phyloP scores from a whole-genome alignment of 129 eudicot species.

The Pulicaria dysenterica region DNA sequence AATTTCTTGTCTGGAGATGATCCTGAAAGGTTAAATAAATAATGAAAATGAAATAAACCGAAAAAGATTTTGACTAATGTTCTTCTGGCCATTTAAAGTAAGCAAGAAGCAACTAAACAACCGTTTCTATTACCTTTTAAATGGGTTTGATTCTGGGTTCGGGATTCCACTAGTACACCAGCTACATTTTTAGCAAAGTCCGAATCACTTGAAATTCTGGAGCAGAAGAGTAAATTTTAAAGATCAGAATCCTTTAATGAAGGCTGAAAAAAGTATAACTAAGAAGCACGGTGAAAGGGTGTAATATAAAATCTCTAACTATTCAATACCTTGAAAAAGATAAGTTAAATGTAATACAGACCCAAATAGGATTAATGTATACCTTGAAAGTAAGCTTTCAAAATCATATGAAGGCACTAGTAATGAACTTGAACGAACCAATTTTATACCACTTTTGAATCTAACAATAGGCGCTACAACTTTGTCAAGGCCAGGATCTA shows the following conservation, averaged over 20 bases:
- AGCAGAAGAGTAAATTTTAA: neutral
- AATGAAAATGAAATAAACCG: no score
- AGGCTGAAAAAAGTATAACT: no score
- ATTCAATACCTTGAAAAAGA: constrained; percentile 6
- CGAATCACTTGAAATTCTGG: constrained; percentile 73
- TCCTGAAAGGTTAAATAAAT: constrained; percentile 45
- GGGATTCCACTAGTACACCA: constrained; percentile 83
- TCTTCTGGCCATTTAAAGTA: constrained; percentile 16
- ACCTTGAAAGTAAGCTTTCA: constrained; percentile 62
- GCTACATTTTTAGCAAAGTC: constrained; percentile 66
- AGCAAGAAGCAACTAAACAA: constrained; percentile 12
- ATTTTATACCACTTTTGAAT: constrained; percentile 40
- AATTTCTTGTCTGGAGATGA: constrained; percentile 86
- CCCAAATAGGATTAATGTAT: constrained; percentile 3
- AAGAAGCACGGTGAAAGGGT: no score
- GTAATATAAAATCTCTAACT: neutral
- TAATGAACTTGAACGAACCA: constrained; percentile 58
- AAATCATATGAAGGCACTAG: constrained; percentile 63
- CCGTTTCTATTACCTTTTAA: constrained; percentile 51
- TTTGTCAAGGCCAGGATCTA: constrained; percentile 88
- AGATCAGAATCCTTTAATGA: no score
- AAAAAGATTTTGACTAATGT: neutral
- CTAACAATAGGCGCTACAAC: constrained; percentile 81
- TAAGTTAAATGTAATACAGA: neutral
- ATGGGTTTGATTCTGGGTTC: constrained; percentile 39